Conservation (phyloP, 768 basidiomycete species). For the Ramaria rubella region DNA sequence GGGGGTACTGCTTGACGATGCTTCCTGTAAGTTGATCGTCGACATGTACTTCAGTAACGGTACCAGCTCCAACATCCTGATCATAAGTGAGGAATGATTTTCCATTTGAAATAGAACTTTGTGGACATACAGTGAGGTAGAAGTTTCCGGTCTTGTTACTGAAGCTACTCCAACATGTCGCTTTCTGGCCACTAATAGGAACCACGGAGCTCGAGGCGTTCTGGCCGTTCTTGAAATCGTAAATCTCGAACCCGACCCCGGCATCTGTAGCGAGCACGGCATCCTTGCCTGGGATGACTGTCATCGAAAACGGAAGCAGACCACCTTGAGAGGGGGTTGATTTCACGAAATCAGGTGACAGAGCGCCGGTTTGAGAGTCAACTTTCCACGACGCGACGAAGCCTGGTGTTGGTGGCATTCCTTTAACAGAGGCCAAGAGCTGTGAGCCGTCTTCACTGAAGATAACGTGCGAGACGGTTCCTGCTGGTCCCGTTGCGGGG, state of each 20-base stretch:
- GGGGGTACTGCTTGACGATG: conserved; percentile 16
- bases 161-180: conserved; percentile 40
- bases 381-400: conserved; percentile 14
- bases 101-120: neutral
- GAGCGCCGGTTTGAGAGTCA: conserved; percentile 10
- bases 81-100: neutral
- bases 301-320: conserved; percentile 15
- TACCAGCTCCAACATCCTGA: conserved; percentile 31
- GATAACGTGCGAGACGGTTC: conserved; percentile 14
- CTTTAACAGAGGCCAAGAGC: conserved; percentile 19
- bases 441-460: conserved; percentile 15
- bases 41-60: conserved; percentile 20
- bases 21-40: conserved; percentile 17
- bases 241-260: conserved; percentile 13
- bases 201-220: conserved; percentile 10
- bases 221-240: conserved; percentile 9
- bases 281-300: conserved; percentile 14
- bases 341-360: conserved; percentile 11
- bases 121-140: conserved; percentile 29
- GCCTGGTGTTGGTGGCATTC: conserved; percentile 14
- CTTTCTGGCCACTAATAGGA: conserved; percentile 33
- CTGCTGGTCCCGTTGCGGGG: conserved; percentile 16
- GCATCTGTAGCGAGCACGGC: conserved; percentile 16
- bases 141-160: conserved; percentile 37
- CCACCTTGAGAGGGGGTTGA: conserved; percentile 13